Evolutionary conservation across 495 filamentous ascomycete genomes (phyloP).

Genomic region (Friedmanniomyces endolithicus): DNA sequence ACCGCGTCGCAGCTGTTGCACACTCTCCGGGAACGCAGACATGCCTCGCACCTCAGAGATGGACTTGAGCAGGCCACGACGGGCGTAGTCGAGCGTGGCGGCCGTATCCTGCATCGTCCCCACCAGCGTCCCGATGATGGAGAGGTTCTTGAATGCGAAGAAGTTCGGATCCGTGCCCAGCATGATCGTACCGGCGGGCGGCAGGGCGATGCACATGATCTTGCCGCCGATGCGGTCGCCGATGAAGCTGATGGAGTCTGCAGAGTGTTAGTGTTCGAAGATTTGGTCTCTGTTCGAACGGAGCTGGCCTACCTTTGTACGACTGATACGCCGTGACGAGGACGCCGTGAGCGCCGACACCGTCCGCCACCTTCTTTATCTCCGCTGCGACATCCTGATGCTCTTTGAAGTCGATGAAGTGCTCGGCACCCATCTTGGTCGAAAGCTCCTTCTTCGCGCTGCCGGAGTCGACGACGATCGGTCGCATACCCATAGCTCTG

Average conservation of each 20-base stretch:
- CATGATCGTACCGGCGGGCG: constrained; percentile 25
- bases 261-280: neutral
- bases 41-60: constrained; percentile 27
- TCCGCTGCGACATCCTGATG: constrained; percentile 29
- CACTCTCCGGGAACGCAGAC: constrained; percentile 24
- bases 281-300: neutral
- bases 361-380: constrained; percentile 35
- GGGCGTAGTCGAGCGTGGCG: constrained; percentile 36
- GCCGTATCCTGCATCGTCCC: constrained; percentile 38
- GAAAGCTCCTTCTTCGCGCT: constrained; percentile 32
- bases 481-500: constrained; percentile 40
- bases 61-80: constrained; percentile 31
- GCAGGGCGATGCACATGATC: constrained; percentile 35
- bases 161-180: constrained; percentile 35
- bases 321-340: constrained; percentile 40
- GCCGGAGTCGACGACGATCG: constrained; percentile 41
- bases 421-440: constrained; percentile 39
- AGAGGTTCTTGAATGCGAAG: constrained; percentile 35
- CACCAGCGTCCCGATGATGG: constrained; percentile 37
- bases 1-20: constrained; percentile 29
- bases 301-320: constrained; percentile 28
- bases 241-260: constrained; percentile 25
- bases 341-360: constrained; percentile 39
- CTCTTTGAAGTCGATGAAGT: constrained; percentile 39
- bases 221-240: constrained; percentile 33